Evolutionary conservation across 495 filamentous ascomycete genomes (phyloP).

Genomic region (Xylaria scruposa): DNA sequence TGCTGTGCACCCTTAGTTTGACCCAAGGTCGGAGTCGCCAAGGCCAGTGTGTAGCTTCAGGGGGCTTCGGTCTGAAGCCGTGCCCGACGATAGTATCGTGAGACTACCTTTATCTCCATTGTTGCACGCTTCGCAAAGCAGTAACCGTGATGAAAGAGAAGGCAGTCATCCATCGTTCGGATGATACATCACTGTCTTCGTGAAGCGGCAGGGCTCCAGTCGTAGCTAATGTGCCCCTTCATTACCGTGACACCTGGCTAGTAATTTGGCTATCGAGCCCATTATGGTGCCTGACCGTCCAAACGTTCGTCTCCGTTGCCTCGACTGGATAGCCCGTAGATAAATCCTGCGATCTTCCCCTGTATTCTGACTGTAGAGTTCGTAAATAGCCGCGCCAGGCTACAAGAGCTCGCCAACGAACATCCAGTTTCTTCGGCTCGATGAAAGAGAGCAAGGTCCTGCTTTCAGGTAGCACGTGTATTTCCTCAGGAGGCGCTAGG

Average conservation of each 20-base stretch:
- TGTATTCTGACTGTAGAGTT: neutral
- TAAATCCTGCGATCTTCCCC: neutral
- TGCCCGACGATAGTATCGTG: neutral
- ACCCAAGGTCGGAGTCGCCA: neutral
- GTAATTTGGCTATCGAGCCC: neutral
- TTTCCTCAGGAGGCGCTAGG: constrained; percentile 37
- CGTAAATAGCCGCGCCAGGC: neutral
- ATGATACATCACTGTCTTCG: constrained; percentile 2
- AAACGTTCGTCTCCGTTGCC: neutral
- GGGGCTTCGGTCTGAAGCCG: neutral
- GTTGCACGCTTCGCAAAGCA: neutral
- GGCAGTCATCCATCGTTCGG: neutral
- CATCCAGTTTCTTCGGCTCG: neutral
- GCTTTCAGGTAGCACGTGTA: constrained; percentile 30
- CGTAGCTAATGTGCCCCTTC: neutral
- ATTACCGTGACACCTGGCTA: neutral
- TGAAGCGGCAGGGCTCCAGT: neutral
- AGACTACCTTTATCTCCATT: neutral
- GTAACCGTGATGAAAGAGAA: neutral
- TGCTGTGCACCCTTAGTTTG: constrained; percentile 4
- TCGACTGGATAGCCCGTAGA: neutral
- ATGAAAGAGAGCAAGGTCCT: neutral
- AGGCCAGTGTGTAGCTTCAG: neutral
- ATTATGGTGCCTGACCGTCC: neutral
- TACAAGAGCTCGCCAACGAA: neutral